A percentile compares a stretch with the other conserved stretches of the same genome.
Evolutionary conservation across 495 filamentous ascomycete species (phyloP).

Genomic region (Penicillium cataractarum): DNA sequence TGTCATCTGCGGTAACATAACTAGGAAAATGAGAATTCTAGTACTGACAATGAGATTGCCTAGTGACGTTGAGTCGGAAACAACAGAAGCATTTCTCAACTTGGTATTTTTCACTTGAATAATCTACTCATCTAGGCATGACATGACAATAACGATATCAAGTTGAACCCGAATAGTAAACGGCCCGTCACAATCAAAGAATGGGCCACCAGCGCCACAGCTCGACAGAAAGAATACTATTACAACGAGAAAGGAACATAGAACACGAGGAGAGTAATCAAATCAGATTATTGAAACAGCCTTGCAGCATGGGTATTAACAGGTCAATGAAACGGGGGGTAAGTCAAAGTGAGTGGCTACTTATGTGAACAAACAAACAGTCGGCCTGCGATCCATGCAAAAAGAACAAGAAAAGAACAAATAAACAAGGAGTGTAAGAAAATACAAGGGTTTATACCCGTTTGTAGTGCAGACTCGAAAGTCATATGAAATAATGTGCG

Average conservation of each 20-base stretch:
- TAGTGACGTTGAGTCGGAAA: background rate
- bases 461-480: background rate
- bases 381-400: conserved; percentile 39
- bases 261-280: background rate
- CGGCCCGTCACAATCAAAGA: background rate
- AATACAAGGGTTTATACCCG: conserved; percentile 2
- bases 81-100: background rate
- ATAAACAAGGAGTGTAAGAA: conserved; percentile 11
- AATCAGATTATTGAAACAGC: conserved; percentile 16
- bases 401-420: conserved; percentile 10
- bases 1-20: background rate
- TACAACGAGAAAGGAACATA: background rate
- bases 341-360: conserved; percentile 26
- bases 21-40: background rate
- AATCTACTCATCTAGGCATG: background rate
- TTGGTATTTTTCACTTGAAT: background rate
- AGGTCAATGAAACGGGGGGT: conserved; percentile 12
- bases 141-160: background rate
- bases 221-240: background rate
- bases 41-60: background rate
- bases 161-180: background rate
- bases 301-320: conserved; percentile 35
- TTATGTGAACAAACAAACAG: conserved; percentile 26
- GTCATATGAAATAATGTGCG: background rate
- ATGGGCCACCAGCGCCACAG: background rate